phyloP scores from a whole-genome alignment of 1,284 basidiomycete species.

The Leccinum fallax region DNA sequence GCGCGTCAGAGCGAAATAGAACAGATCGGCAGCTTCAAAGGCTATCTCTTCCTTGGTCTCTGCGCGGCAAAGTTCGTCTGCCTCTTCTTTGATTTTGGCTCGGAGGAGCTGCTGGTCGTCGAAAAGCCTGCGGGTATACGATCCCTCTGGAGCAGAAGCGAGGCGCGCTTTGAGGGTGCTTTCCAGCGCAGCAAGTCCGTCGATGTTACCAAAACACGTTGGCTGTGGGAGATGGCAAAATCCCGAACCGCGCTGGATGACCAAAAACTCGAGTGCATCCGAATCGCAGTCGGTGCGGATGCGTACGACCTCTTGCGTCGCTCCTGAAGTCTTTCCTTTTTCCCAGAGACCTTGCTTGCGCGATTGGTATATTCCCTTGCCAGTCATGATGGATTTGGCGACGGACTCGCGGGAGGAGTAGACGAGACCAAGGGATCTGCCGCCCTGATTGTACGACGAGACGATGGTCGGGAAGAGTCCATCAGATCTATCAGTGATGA shows the following conservation, averaged over 20 bases:
- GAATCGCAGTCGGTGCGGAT: constrained; percentile 92
- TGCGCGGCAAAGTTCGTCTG: constrained; percentile 92
- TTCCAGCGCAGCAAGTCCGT: constrained; percentile 85
- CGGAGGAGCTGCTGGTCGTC: constrained; percentile 79
- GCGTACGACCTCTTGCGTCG: constrained; percentile 85
- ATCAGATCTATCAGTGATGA: constrained; percentile 88
- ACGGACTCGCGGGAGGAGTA: constrained; percentile 95
- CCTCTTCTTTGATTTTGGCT: constrained; percentile 98
- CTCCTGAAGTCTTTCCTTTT: constrained; percentile 96
- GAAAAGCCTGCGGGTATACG: constrained; percentile 92
- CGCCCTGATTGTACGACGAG: constrained; percentile 69
- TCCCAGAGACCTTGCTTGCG: constrained; percentile 96
- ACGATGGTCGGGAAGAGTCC: constrained; percentile 94
- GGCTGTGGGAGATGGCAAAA: constrained; percentile 92
- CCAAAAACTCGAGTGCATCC: constrained; percentile 91
- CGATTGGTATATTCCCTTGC: constrained; percentile 95
- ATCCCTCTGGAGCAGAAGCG: constrained; percentile 81
- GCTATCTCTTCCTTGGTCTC: constrained; percentile 84
- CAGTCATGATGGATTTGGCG: constrained; percentile 84
- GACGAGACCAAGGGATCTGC: constrained; percentile 88
- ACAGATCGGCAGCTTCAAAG: constrained; percentile 94
- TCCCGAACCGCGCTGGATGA: constrained; percentile 87
- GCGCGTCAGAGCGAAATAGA: constrained; percentile 92
- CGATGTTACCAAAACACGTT: constrained; percentile 85
- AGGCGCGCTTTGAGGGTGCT: constrained; percentile 77